Base-by-base conservation (phyloP, 2,329 filamentous ascomycete species). In the Dactylella cylindrospora region DNA sequence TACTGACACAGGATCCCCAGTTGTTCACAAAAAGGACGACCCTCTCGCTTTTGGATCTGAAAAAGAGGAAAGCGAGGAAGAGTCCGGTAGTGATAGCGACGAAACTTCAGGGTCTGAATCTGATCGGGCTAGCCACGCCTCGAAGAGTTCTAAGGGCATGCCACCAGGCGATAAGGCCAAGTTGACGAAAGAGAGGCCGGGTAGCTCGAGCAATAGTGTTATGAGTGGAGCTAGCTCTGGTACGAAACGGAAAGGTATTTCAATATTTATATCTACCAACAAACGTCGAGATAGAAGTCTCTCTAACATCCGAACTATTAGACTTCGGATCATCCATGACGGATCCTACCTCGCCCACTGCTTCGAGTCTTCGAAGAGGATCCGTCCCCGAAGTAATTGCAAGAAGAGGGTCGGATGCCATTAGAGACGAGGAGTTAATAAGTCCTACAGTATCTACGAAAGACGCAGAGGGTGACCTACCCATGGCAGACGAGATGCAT, bases 181-280 rank as follows among this genome's bases (percentile, higher is more conserved):
- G n/a, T 46, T 35, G 35, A 33, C 46, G 10, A 61, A 53, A 17
- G 36, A 29, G n/a, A 32, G 28, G 23, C 44, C 49, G 29, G 26
- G 39, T 22, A 44, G 47, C 20, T 52, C 55, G 25, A 41, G 52
- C 10, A 57, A 50, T 29, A 61, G 55, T 26, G 17, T 49, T 20
- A 49, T 38, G 22, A 61, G 55, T 36, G 41, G 46, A n/a, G 23
- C 43, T 17, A 61, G 55, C 20, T 49, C 55, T 29, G 53, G 32
- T 41, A 61, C 53, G 55, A 61, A 61, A 53, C 55, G 55, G 31
- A 61, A 61, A 61, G 55, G 55, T 61, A 44, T n/a, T n/a, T n/a
- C n/a, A n/a, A n/a, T n/a, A n/a, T n/a, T n/a, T n/a, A n/a, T n/a
- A n/a, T n/a, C n/a, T n/a, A n/a, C n/a, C n/a, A n/a, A n/a, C n/a